These are phyloP conservation scores for Nothophytophthora sp. DNA, from an alignment of 352 stramenopile genomes.

Conservation along the genomic window DNA sequence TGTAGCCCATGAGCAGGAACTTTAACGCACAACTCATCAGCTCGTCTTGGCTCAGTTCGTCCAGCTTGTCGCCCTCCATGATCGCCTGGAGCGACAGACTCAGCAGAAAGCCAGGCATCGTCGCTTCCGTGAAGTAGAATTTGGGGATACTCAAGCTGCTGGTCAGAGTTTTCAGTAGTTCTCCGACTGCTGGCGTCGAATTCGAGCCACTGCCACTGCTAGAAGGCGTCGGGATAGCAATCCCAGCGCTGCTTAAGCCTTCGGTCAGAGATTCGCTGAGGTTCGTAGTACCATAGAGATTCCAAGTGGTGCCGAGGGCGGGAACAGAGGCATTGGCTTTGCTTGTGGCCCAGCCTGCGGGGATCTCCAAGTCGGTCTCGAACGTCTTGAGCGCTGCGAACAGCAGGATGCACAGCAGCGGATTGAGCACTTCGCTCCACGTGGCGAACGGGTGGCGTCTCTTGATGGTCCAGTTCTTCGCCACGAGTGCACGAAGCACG, in stretches of 20 bases:
- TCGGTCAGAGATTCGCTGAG: slow-evolving; percentile 11
- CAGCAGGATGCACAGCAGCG: slow-evolving; percentile 71
- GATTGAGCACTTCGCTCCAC: slow-evolving; percentile 64
- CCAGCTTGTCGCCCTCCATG: slow-evolving; percentile 41
- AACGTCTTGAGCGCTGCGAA: slow-evolving; percentile 70
- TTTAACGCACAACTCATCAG: slow-evolving; percentile 46
- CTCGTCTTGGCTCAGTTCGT: slow-evolving; percentile 39
- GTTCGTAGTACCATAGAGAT: slow-evolving; percentile 35
- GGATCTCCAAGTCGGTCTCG: slow-evolving; percentile 47
- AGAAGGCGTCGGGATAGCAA: slow-evolving; percentile 12
- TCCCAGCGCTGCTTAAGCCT: slow-evolving; percentile 19
- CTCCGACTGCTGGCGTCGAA: slow-evolving; percentile 8
- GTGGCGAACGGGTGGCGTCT: slow-evolving; percentile 61
- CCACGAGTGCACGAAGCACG: slow-evolving; percentile 46
- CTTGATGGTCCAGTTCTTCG: slow-evolving; percentile 82
- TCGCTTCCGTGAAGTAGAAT: slow-evolving; percentile 74
- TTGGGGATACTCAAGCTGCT: slow-evolving; percentile 38
- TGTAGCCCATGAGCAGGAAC: slow-evolving; percentile 53
- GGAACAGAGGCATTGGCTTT: slow-evolving; percentile 32
- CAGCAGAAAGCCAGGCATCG: slow-evolving; percentile 59
- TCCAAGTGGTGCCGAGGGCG: slow-evolving; percentile 38
- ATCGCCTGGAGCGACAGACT: slow-evolving; percentile 51
- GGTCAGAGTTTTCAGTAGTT: slow-evolving; percentile 15
- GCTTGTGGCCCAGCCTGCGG: slow-evolving; percentile 45
- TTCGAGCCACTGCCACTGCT: slow-evolving; percentile 4